phyloP scores from a whole-genome alignment of 75 land plant species.

The Pinus tabuliformis region DNA sequence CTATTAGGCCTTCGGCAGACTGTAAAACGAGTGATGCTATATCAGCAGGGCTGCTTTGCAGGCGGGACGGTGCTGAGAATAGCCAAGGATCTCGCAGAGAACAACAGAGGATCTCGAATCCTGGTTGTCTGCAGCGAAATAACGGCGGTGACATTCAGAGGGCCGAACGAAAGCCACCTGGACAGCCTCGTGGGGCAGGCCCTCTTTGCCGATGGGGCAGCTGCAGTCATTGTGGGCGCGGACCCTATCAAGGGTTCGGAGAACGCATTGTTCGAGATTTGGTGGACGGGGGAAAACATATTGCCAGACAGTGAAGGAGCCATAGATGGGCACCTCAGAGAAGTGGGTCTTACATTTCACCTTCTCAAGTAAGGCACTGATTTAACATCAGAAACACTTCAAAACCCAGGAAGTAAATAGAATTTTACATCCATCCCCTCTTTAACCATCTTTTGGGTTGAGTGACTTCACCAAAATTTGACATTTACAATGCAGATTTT shows the following conservation, averaged over 20 bases:
- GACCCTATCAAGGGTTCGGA: conserved; percentile 35
- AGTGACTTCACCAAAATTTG: too few relatives aligned
- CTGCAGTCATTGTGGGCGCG: conserved; percentile 44
- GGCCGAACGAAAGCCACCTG: conserved; percentile 33
- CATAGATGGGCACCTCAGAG: conserved; percentile 30
- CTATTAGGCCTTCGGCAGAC: conserved; percentile 47
- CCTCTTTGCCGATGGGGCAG: conserved; percentile 52
- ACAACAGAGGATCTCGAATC: conserved; percentile 45
- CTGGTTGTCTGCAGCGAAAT: conserved; percentile 44
- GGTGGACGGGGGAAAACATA: conserved; percentile 22
- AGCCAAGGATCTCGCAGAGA: conserved; percentile 58
- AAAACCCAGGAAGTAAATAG: too few relatives aligned
- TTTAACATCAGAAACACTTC: too few relatives aligned
- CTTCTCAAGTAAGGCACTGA: not conserved
- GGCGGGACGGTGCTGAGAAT: conserved; percentile 52
- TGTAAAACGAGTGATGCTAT: conserved; percentile 42
- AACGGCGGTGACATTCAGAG: conserved; percentile 40
- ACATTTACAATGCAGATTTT: too few relatives aligned
- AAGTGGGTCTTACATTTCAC: conserved; percentile 32
- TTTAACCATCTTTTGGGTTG: too few relatives aligned
- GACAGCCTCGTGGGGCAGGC: conserved; percentile 49
- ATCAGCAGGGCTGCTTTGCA: conserved; percentile 52
- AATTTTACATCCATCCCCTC: too few relatives aligned
- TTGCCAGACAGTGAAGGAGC: conserved; percentile 39
- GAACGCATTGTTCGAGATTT: conserved; percentile 34